Evolutionary conservation across 441 rosid species (phyloP), one percentile per base, ranked within the genome.

Genomic region (Adansonia gregorii): DNA sequence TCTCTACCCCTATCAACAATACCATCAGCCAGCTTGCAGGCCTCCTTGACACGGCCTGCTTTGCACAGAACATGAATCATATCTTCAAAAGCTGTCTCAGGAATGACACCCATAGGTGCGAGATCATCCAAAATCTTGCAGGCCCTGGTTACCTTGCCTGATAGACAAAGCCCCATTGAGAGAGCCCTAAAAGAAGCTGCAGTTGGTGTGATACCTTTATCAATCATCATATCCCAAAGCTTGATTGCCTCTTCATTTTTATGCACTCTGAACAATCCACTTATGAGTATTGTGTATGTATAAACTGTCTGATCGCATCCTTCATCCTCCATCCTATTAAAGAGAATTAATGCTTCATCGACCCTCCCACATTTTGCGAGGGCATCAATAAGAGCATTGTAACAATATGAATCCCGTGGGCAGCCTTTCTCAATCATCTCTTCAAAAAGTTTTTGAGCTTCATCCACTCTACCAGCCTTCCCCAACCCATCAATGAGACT

Each of bases 11-110:
- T 87, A 75, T 90, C 97, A 19, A 88, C 92, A 51, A 93, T 84
- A 76, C 99, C 97, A 86, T 95, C 98, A 14, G 97, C 99, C 81
- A 95, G 80, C 80, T 86, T 93, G 79, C 99, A 93, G 39, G 98
- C 96, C 76, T 92, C 98, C 82, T 86, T 95, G 19, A 95, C 70
- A 59, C 95, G 86, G 39, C 97, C 94, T n/a, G 92, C 93, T 88
- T 87, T 93, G 83, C 97, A 92, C 76, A 93, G 74, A 8, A 88
- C 86, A 51, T 83, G 80, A 12, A 95, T 85, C 99, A 95, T 93
- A 73, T 93, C 98, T 78, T 92, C 95, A 61, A 86, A 88, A 35
- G 96, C 97, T 41, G 91, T 89, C 83, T 95, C 97, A 3, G 87
- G 93, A 74, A 92, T 84, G 48, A 93, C 81, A 46, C 99, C 98